A percentile compares a stretch with the other conserved stretches of the same genome.
These are phyloP conservation scores for Vitis rupestris DNA, from an alignment of 164 flowering plant species.

Conservation along the genomic window DNA sequence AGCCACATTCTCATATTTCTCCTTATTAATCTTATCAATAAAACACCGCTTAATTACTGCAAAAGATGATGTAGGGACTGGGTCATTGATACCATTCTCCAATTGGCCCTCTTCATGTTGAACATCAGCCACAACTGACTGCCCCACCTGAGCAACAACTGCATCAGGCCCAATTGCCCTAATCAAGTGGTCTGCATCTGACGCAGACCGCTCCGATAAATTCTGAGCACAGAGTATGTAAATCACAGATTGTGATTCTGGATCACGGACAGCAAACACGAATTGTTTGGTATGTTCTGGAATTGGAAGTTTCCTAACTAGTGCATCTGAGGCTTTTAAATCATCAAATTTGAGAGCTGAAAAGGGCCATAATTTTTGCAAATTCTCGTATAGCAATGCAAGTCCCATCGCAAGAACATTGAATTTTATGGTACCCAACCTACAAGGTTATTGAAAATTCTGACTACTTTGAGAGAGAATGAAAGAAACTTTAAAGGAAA, in stretches of 20 bases:
- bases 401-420: constrained; percentile 23
- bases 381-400: constrained; percentile 15
- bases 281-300: constrained; percentile 75
- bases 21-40: constrained; percentile 53
- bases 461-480: too few species aligned
- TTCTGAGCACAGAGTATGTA: constrained; percentile 73
- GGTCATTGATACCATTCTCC: constrained; percentile 2
- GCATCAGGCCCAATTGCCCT: constrained; percentile 69
- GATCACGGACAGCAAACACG: constrained; percentile 67
- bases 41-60: constrained; percentile 69
- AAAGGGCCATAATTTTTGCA: constrained; percentile 76
- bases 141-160: constrained; percentile 63
- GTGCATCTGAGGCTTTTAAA: constrained; percentile 44
- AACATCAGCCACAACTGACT: constrained; percentile 20
- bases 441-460: too few species aligned
- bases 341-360: constrained; percentile 46
- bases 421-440: background rate
- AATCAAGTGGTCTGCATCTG: constrained; percentile 64
- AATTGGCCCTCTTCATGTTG: constrained; percentile 25
- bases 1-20: constrained; percentile 71
- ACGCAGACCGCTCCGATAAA: constrained; percentile 75
- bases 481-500: too few species aligned
- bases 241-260: constrained; percentile 51
- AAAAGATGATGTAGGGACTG: constrained; percentile 65
- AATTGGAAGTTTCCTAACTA: constrained; percentile 53